Evolutionary conservation across 768 basidiomycete species (phyloP).

Genomic region (Russula virescens): DNA sequence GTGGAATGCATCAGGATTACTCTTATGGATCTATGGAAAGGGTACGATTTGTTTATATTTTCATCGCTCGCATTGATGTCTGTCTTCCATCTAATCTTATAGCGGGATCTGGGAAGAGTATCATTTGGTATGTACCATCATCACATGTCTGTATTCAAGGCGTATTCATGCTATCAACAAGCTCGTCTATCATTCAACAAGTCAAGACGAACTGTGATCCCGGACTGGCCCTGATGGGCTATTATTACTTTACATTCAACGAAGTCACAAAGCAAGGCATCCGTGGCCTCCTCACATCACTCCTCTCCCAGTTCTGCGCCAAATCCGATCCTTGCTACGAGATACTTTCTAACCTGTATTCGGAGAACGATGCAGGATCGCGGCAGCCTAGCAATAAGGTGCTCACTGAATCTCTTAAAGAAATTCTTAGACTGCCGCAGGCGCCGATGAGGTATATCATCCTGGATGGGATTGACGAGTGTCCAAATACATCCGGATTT

Average conservation of each 20-base stretch:
- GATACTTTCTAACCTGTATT: neutral
- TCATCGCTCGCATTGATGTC: neutral
- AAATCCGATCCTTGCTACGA: neutral
- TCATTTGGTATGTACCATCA: neutral
- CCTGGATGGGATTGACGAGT: conserved; percentile 9
- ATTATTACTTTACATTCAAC: conserved; percentile 4
- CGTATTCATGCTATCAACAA: neutral
- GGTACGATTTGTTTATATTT: no score
- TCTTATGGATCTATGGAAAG: neutral
- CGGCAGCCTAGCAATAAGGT: neutral
- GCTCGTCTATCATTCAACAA: conserved; percentile 1
- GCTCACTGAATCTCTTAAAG: neutral
- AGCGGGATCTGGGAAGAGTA: neutral
- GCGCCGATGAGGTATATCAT: neutral
- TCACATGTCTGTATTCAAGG: accelerated
- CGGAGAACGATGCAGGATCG: neutral
- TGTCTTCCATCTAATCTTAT: neutral
- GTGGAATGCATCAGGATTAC: neutral
- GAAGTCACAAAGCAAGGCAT: neutral
- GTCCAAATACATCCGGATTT: neutral
- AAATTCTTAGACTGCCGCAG: neutral
- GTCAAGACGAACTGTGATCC: neutral
- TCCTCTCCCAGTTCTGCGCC: neutral
- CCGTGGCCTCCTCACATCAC: neutral
- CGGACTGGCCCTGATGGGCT: neutral